phyloP scores from a whole-genome alignment of 108 stramenopile genomes.

The Cylindrotheca closterium region DNA sequence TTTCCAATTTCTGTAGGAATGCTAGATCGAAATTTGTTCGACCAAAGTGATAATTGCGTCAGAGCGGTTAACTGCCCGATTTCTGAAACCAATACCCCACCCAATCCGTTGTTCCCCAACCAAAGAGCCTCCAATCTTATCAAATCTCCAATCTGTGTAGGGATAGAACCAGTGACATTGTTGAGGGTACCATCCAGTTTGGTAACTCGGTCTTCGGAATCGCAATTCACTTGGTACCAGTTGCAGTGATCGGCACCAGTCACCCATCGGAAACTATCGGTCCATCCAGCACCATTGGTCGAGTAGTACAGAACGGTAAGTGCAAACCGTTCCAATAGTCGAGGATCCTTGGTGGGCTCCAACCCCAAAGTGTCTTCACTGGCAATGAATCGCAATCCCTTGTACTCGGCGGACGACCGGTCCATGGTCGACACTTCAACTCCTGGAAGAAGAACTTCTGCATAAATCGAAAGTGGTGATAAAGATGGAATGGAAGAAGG shows the following conservation, averaged over 20 bases:
- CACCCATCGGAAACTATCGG: neutral
- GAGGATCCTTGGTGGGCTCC: neutral
- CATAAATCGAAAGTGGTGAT: no score
- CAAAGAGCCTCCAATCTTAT: neutral
- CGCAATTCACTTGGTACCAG: neutral
- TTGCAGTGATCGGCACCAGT: neutral
- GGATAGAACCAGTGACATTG: neutral
- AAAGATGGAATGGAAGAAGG: no score
- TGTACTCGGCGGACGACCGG: neutral
- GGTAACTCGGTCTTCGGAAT: neutral
- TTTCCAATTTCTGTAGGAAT: slow-evolving; percentile 11
- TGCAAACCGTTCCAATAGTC: neutral
- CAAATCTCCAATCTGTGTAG: neutral
- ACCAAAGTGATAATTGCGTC: neutral
- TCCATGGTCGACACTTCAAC: slow-evolving; percentile 25
- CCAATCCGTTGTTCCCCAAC: slow-evolving; percentile 14
- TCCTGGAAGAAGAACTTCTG: slow-evolving; percentile 34
- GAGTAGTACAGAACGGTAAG: neutral
- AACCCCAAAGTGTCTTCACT: neutral
- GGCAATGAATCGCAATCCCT: neutral
- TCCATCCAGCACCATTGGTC: neutral
- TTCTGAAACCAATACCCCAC: slow-evolving; percentile 15
- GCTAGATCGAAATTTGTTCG: slow-evolving; percentile 1
- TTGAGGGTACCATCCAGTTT: neutral
- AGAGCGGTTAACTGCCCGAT: slow-evolving; percentile 6